A percentile compares a stretch with the other conserved stretches of the same genome.
Evolutionary conservation across 306 rosid genomes (phyloP).

Genomic region (Heteromeles arbutifolia): DNA sequence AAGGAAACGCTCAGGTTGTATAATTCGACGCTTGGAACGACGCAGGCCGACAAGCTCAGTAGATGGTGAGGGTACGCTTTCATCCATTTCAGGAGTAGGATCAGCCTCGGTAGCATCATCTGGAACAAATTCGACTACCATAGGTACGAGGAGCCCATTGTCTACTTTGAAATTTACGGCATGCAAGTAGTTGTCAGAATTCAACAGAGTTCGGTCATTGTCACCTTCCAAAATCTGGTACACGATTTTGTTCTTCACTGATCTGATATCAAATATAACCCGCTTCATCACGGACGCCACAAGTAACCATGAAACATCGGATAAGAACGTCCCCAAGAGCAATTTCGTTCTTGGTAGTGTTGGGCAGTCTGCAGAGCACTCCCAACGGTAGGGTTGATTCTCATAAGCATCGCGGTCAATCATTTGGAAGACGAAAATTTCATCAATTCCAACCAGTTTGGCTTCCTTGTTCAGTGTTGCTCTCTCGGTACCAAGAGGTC

Average conservation of each 20-base stretch:
- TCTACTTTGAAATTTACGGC: constrained; percentile 53
- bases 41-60: constrained; percentile 43
- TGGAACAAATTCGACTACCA: constrained; percentile 37
- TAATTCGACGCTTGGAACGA: constrained; percentile 78
- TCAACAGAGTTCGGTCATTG: constrained; percentile 13
- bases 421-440: constrained; percentile 65
- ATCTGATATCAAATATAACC: constrained; percentile 52
- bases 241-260: constrained; percentile 57
- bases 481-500: constrained; percentile 67
- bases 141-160: constrained; percentile 36
- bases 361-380: constrained; percentile 53
- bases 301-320: constrained; percentile 74
- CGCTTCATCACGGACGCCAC: constrained; percentile 55
- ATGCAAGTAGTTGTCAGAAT: constrained; percentile 24
- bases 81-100: constrained; percentile 17
- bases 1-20: constrained; percentile 82
- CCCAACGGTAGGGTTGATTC: constrained; percentile 63
- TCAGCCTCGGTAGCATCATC: constrained; percentile 13
- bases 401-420: constrained; percentile 39
- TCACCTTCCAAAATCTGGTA: constrained; percentile 52
- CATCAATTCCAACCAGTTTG: constrained; percentile 44
- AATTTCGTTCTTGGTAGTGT: constrained; percentile 54
- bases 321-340: constrained; percentile 56
- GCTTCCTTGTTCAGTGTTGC: constrained; percentile 57
- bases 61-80: constrained; percentile 23